Percentiles rank a stretch among this genome's conserved stretches.
Conservation (phyloP, 2,329 filamentous ascomycete species). For the Madurella mycetomatis region DNA sequence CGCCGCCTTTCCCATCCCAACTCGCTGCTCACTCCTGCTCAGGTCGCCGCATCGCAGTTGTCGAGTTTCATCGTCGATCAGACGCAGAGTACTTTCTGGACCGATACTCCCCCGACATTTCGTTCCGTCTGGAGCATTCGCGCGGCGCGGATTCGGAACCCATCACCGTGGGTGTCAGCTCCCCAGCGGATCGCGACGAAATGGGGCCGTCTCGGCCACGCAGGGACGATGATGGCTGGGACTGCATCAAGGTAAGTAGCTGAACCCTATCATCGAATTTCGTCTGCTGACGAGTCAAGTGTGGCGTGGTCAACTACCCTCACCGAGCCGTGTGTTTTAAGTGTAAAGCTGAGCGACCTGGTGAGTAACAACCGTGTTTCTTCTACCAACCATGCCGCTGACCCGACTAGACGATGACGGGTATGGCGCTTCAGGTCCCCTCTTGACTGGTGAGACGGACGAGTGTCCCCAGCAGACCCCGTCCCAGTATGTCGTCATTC, state of each 20-base stretch:
- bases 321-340: conserved; percentile 53
- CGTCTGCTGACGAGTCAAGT: conserved; percentile 11
- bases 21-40: neutral
- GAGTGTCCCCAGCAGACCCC: conserved; percentile 47
- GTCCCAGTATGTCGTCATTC: conserved; percentile 72
- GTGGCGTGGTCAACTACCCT: conserved; percentile 56
- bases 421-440: conserved; percentile 30
- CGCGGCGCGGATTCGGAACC: conserved; percentile 29
- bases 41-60: conserved; percentile 35
- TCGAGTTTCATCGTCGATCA: conserved; percentile 38
- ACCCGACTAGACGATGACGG: conserved; percentile 19
- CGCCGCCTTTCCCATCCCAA: neutral
- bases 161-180: conserved; percentile 33
- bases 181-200: conserved; percentile 34
- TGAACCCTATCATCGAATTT: neutral
- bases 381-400: neutral
- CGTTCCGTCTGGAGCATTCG: conserved; percentile 31
- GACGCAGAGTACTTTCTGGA: conserved; percentile 39
- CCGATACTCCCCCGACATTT: conserved; percentile 34
- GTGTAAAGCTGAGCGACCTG: conserved; percentile 51
- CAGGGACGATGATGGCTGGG: conserved; percentile 36
- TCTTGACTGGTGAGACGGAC: conserved; percentile 41
- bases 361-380: conserved; percentile 33
- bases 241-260: conserved; percentile 34
- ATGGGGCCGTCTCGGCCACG: conserved; percentile 11